Evolutionary conservation across 345 rosid genomes (phyloP), one percentile per base, ranked within the genome.

Genomic region (Pistacia vera): DNA sequence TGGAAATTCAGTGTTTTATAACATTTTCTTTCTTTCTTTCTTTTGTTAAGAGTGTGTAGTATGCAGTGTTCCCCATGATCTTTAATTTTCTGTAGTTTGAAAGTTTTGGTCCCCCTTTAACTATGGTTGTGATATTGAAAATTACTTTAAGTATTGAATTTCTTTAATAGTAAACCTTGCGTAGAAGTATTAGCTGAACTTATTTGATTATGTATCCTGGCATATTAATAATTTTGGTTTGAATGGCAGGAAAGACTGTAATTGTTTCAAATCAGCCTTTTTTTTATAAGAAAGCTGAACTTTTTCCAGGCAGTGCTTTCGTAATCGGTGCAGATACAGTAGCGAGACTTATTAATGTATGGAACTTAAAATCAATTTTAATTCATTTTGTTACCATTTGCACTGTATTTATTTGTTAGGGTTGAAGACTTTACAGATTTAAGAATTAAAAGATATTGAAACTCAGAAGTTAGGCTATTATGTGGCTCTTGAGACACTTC

Each of bases 211-310:
- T 51, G 30, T 77, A 64, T 46, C 76, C 14, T 56, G 18, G 14
- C 54, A 25, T 13, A 17, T 58, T 69, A n/a, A 30, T 35, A 56
- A 41, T 7, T 75, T 14, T 38, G 58, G 61, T 72, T 81, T 20
- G 74, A 62, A 71, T 91, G 80, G 82, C 93, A 93, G 99, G 98
- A 81, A 92, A 87, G 85, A 80, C 93, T 0, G 82, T 96, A 59
- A 96, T 96, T 80, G 75, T 96, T 82, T 96, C 99, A 79, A 93
- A 88, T 81, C 98, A 96, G 88, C 99, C 98, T 68, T 93, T 80
- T 75, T 96, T 93, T 74, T 92, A 96, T 81, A 96, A 90, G 91
- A 96, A 93, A 86, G 97, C 97, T 54, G 97, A 92, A 67, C 88
- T 96, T 72, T 96, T 96, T 74, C 98, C 97, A 3, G 98, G 97